Conservation (phyloP, 2,329 filamentous ascomycete species). For the Purpureocillium lavendulum region DNA sequence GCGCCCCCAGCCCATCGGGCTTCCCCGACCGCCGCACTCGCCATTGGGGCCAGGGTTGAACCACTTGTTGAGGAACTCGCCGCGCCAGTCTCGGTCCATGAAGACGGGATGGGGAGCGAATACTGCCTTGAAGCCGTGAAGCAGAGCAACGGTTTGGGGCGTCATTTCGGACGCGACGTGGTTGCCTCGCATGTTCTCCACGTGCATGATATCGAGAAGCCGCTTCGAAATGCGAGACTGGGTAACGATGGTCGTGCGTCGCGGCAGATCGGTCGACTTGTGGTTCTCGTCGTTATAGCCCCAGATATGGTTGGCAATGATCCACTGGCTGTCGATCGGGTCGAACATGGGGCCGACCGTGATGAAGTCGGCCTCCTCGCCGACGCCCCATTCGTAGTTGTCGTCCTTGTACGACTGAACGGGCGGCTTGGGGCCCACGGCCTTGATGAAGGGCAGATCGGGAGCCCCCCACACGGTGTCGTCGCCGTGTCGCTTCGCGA, state of each 20-base stretch:
- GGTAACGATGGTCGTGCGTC: conserved; percentile 70
- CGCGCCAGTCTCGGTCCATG: conserved; percentile 65
- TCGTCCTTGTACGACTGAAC: conserved; percentile 50
- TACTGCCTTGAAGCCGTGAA: conserved; percentile 72
- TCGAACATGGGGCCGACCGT: conserved; percentile 76
- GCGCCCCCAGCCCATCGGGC: conserved; percentile 50
- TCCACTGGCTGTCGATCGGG: conserved; percentile 63
- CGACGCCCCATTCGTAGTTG: conserved; percentile 67
- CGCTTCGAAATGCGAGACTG: conserved; percentile 65
- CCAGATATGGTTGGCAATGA: conserved; percentile 59
- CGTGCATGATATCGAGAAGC: conserved; percentile 68
- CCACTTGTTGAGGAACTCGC: conserved; percentile 44
- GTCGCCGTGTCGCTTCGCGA: conserved; percentile 44
- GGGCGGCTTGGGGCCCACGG: conserved; percentile 56
- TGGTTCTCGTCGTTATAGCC: conserved; percentile 50
- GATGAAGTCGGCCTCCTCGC: conserved; percentile 66
- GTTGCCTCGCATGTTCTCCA: conserved; percentile 63
- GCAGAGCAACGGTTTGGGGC: conserved; percentile 61
- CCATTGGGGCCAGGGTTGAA: conserved; percentile 52
- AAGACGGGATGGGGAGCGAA: conserved; percentile 73
- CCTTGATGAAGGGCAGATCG: conserved; percentile 49
- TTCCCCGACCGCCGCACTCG: conserved; percentile 44
- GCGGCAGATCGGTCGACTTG: conserved; percentile 49
- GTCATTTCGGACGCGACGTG: conserved; percentile 79
- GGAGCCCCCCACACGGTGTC: conserved; percentile 60